These are phyloP conservation scores for Aspergillus quadrilineatus DNA, from an alignment of 2,329 filamentous ascomycete species.

Conservation along the genomic window DNA sequence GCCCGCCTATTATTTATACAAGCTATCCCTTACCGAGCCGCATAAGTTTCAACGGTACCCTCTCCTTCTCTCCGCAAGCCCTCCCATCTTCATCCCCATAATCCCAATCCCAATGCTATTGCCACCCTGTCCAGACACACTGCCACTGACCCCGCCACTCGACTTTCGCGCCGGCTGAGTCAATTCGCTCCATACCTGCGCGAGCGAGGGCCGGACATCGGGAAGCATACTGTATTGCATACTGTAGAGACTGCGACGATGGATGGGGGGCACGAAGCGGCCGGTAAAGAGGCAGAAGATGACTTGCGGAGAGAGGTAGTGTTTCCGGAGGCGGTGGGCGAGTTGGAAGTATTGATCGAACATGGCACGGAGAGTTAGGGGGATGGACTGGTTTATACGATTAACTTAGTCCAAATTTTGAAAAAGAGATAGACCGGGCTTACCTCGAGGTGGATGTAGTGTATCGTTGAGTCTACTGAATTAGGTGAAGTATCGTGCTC, in stretches of 20 bases:
- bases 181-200: constrained; percentile 79
- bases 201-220: constrained; percentile 71
- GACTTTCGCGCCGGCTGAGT: constrained; percentile 47
- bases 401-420: neutral
- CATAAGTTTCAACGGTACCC: constrained; percentile 32
- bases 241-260: constrained; percentile 90
- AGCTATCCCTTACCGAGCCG: neutral
- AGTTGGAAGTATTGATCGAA: constrained; percentile 98
- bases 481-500: constrained; percentile 51
- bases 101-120: neutral
- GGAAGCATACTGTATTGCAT: constrained; percentile 98
- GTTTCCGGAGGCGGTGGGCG: constrained; percentile 84
- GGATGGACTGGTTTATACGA: constrained; percentile 65
- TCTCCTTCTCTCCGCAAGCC: constrained; percentile 33
- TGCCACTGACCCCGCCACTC: constrained; percentile 25
- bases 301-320: constrained; percentile 88
- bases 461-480: constrained; percentile 59
- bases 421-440: constrained; percentile 11
- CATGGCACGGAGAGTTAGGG: constrained; percentile 86
- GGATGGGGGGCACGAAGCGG: constrained; percentile 90
- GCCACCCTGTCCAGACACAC: constrained; percentile 28
- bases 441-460: constrained; percentile 85
- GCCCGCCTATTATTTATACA: neutral
- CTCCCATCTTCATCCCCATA: constrained; percentile 25
- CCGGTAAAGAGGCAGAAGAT: constrained; percentile 85